Percentiles rank a stretch among this genome's conserved stretches.
phyloP scores from a whole-genome alignment of 345 rosid species.

The Hypericum androsaemum region DNA sequence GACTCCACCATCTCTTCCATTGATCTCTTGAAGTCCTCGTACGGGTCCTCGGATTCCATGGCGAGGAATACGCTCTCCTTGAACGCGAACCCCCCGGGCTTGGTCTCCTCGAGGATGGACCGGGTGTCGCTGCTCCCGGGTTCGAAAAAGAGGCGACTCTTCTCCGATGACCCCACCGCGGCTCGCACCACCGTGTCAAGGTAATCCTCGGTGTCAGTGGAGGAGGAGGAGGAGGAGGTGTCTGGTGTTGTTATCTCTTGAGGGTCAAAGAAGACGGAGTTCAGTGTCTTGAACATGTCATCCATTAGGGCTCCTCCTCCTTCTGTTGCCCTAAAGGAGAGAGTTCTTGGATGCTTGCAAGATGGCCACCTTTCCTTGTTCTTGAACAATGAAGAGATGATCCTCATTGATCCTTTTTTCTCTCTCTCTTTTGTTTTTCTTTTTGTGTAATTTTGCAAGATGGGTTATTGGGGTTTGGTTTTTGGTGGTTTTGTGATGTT shows the following conservation, averaged over 20 bases:
- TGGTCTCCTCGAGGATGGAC: slow-evolving; percentile 50
- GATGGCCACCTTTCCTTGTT: neutral
- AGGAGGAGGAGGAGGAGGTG: neutral
- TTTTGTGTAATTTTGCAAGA: too few species aligned
- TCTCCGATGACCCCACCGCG: slow-evolving; percentile 36
- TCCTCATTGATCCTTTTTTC: too few species aligned
- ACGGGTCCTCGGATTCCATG: slow-evolving; percentile 75
- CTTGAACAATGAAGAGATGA: too few species aligned
- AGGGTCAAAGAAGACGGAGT: neutral
- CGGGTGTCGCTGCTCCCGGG: slow-evolving; percentile 36
- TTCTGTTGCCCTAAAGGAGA: neutral
- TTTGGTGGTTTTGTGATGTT: too few species aligned
- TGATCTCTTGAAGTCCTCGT: slow-evolving; percentile 62
- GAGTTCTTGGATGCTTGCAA: neutral
- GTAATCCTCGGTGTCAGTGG: neutral
- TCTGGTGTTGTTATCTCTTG: neutral
- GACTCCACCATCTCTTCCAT: slow-evolving; percentile 90
- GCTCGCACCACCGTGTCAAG: slow-evolving; percentile 43
- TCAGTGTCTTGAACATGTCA: neutral
- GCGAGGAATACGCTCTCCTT: slow-evolving; percentile 51
- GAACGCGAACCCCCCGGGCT: slow-evolving; percentile 24
- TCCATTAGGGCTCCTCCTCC: neutral
- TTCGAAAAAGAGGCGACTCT: slow-evolving; percentile 49
- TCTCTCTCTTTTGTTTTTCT: too few species aligned
- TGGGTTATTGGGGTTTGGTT: too few species aligned